Percentiles rank a stretch among this genome's conserved stretches.
Conservation (phyloP, 257 asterid species). For the Solanum acaule region DNA sequence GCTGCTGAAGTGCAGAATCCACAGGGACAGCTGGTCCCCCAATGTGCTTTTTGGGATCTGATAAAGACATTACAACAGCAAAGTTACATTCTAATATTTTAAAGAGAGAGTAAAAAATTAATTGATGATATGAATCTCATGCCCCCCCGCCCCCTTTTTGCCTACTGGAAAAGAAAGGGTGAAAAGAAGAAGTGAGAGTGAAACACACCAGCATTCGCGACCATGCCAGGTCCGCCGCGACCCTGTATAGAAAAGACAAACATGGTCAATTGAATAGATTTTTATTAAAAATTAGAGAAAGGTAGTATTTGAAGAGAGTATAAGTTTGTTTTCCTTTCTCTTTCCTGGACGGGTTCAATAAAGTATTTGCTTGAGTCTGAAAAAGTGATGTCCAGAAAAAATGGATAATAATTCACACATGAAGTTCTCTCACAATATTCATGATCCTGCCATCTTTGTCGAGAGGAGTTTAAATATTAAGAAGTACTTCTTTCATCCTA, state of each 20-base stretch:
- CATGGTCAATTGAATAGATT: neutral
- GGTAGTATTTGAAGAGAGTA: neutral
- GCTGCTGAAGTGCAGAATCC: conserved; percentile 52
- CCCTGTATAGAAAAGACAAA: conserved; percentile 54
- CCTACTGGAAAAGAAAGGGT: neutral
- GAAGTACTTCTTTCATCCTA: neutral
- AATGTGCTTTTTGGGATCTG: conserved; percentile 56
- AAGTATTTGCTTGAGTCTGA: neutral
- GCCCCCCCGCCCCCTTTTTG: neutral
- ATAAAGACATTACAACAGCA: neutral
- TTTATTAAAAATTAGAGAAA: neutral
- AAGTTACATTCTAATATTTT: neutral
- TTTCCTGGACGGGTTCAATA: neutral
- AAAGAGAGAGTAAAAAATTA: neutral
- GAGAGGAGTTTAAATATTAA: neutral
- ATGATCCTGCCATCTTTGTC: neutral
- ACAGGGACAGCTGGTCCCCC: conserved; percentile 51
- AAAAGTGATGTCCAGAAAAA: neutral
- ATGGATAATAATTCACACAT: neutral
- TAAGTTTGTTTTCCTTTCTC: neutral
- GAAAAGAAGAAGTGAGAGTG: conserved; percentile 1
- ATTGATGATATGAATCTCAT: neutral
- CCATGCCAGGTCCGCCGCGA: conserved; percentile 81
- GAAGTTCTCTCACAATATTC: neutral
- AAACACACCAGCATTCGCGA: conserved; percentile 49